Evolutionary conservation across 371 early-diverging fungal species (phyloP).

Genomic region (Mucor lusitanicus): DNA sequence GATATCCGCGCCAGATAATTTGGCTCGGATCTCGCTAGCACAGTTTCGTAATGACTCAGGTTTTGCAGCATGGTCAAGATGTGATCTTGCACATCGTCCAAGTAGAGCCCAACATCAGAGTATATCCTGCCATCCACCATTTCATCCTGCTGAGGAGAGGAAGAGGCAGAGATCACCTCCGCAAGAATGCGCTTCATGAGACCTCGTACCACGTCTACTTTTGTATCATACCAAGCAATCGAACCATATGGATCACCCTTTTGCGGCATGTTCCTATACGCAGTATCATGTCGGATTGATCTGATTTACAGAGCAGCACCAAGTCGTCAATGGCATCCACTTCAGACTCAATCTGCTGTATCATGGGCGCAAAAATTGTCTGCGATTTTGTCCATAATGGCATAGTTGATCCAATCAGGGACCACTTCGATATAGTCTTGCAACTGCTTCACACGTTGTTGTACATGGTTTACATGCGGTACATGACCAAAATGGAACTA

Average conservation of each 20-base stretch:
- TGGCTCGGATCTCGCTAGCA: conserved; percentile 87
- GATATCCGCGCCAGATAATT: conserved; percentile 95
- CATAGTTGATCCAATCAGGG: conserved; percentile 87
- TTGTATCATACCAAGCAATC: conserved; percentile 75
- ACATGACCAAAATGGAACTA: conserved; percentile 63
- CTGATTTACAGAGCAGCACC: conserved; percentile 62
- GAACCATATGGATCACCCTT: conserved; percentile 73
- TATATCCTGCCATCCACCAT: conserved; percentile 28
- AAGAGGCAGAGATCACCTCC: background rate
- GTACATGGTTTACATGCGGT: conserved; percentile 56
- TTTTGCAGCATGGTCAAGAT: conserved; percentile 93
- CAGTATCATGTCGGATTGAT: conserved; percentile 82
- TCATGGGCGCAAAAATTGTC: conserved; percentile 81
- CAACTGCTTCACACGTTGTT: conserved; percentile 58
- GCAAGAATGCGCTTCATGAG: conserved; percentile 57
- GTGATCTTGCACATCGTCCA: conserved; percentile 95
- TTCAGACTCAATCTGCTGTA: conserved; percentile 77
- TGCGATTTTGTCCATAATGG: conserved; percentile 82
- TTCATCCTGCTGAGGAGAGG: background rate
- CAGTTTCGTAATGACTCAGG: conserved; percentile 85
- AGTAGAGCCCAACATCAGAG: conserved; percentile 63
- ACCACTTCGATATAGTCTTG: conserved; percentile 60
- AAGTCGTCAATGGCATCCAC: conserved; percentile 89
- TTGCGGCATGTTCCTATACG: conserved; percentile 84
- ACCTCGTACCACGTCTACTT: conserved; percentile 80